Evolutionary conservation across 176 grass and related monocot genomes (phyloP).

Genomic region (Cenchrus purpureus): DNA sequence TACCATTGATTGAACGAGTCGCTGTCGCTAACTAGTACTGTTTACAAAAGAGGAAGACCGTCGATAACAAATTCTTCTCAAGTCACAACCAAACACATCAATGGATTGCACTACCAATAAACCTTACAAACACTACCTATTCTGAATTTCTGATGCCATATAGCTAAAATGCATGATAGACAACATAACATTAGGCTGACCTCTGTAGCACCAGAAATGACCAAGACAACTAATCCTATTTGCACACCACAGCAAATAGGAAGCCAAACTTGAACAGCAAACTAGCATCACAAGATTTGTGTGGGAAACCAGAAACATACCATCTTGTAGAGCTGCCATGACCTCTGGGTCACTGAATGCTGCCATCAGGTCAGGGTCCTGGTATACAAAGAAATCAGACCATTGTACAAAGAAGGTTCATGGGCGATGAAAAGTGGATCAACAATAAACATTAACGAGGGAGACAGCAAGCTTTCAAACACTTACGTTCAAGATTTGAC

Average conservation of each 20-base stretch:
- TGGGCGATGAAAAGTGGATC: neutral
- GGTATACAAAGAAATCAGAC: slow-evolving; percentile 38
- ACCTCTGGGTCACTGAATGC: slow-evolving; percentile 88
- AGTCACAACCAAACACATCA: neutral
- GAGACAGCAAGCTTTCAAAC: neutral
- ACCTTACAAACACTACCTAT: neutral
- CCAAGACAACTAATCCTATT: neutral
- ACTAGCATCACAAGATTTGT: neutral
- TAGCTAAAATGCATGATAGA: neutral
- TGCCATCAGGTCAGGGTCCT: slow-evolving; percentile 92
- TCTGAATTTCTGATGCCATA: neutral
- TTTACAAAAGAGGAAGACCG: neutral
- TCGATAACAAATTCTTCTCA: neutral
- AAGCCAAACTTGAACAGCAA: slow-evolving; percentile 1
- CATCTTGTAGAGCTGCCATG: slow-evolving; percentile 92
- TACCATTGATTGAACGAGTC: neutral
- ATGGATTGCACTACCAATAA: neutral
- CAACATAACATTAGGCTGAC: neutral
- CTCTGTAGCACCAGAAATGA: neutral
- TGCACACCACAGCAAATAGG: neutral
- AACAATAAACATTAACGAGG: neutral
- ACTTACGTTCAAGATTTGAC: slow-evolving; percentile 90
- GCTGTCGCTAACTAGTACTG: neutral
- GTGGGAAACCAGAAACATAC: slow-evolving; percentile 46
- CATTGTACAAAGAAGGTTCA: neutral